Conservation (phyloP, 495 filamentous ascomycete species). For the Xylaria flabelliformis region DNA sequence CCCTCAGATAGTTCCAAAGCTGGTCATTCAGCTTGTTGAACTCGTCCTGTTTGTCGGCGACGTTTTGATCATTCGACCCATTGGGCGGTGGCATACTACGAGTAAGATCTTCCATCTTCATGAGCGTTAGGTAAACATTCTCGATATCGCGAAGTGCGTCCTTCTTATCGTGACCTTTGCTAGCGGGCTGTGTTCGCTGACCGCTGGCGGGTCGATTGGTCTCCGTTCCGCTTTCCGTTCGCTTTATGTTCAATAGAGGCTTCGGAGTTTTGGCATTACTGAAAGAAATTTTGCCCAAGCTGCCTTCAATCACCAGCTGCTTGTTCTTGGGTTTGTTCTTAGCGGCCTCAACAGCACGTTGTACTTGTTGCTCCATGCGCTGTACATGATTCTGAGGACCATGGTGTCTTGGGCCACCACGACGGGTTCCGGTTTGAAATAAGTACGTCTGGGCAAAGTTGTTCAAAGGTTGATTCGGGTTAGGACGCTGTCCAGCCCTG, state of each 20-base stretch:
- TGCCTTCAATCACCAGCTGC: slow-evolving; percentile 98
- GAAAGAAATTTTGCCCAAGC: slow-evolving; percentile 96
- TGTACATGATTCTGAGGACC: slow-evolving; percentile 96
- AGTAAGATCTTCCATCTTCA: slow-evolving; percentile 93
- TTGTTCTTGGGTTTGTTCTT: slow-evolving; percentile 98
- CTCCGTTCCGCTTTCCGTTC: slow-evolving; percentile 71
- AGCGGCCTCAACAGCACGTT: slow-evolving; percentile 94
- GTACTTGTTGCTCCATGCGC: slow-evolving; percentile 98
- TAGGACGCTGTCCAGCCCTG: slow-evolving; percentile 81
- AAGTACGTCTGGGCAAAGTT: slow-evolving; percentile 98
- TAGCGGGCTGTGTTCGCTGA: slow-evolving; percentile 51
- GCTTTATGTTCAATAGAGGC: slow-evolving; percentile 93
- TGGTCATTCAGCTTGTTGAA: slow-evolving; percentile 82
- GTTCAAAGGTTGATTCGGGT: slow-evolving; percentile 87
- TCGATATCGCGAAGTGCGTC: slow-evolving; percentile 84
- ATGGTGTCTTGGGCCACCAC: slow-evolving; percentile 73
- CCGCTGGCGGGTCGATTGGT: slow-evolving; percentile 55
- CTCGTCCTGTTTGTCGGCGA: slow-evolving; percentile 69
- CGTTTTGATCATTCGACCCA: slow-evolving; percentile 66
- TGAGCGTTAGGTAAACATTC: slow-evolving; percentile 80
- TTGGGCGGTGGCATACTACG: slow-evolving; percentile 78
- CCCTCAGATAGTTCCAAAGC: slow-evolving; percentile 84
- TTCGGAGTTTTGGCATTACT: slow-evolving; percentile 97
- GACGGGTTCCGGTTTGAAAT: slow-evolving; percentile 84
- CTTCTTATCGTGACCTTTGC: slow-evolving; percentile 73